A percentile compares a stretch with the other conserved stretches of the same genome.
Evolutionary conservation across 495 filamentous ascomycete genomes (phyloP).

Genomic region (Umbilicaria muhlenbergii): DNA sequence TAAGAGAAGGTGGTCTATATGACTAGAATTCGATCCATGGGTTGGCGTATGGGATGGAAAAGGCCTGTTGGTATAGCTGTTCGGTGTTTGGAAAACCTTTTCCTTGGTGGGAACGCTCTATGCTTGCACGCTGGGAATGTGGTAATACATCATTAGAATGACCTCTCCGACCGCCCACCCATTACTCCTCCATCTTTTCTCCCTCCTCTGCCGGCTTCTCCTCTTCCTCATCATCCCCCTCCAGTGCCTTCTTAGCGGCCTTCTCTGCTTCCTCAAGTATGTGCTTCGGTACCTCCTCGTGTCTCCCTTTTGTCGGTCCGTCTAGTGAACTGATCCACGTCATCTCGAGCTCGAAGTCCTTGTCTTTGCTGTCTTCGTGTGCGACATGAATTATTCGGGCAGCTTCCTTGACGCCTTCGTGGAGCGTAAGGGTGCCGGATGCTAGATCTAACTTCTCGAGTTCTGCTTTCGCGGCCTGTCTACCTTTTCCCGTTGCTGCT

Average conservation of each 20-base stretch:
- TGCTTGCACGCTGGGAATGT: conserved; percentile 1
- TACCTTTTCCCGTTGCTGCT: conserved; percentile 88
- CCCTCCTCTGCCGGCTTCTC: conserved; percentile 37
- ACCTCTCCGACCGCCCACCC: too few relatives aligned
- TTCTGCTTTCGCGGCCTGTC: conserved; percentile 92
- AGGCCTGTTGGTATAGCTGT: too few relatives aligned
- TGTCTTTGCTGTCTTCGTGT: conserved; percentile 94
- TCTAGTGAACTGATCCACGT: conserved; percentile 77
- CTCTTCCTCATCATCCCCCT: conserved; percentile 59
- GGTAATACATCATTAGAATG: conserved; percentile 7
- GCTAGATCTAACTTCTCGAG: conserved; percentile 92
- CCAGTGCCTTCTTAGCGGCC: conserved; percentile 28
- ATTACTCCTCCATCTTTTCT: conserved; percentile 64
- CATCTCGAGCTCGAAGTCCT: conserved; percentile 99
- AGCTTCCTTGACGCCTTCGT: conserved; percentile 87
- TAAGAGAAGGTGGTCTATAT: too few relatives aligned
- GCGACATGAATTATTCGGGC: conserved; percentile 92
- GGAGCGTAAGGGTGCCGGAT: conserved; percentile 55
- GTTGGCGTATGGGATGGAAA: too few relatives aligned
- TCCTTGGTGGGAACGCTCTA: too few relatives aligned
- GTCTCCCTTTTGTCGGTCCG: conserved; percentile 78
- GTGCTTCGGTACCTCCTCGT: conserved; percentile 81
- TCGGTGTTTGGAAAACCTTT: too few relatives aligned
- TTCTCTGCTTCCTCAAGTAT: conserved; percentile 82
- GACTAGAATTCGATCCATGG: too few relatives aligned